These are phyloP conservation scores for Harrya chromipes DNA, from an alignment of 768 basidiomycete genomes.

Conservation along the genomic window DNA sequence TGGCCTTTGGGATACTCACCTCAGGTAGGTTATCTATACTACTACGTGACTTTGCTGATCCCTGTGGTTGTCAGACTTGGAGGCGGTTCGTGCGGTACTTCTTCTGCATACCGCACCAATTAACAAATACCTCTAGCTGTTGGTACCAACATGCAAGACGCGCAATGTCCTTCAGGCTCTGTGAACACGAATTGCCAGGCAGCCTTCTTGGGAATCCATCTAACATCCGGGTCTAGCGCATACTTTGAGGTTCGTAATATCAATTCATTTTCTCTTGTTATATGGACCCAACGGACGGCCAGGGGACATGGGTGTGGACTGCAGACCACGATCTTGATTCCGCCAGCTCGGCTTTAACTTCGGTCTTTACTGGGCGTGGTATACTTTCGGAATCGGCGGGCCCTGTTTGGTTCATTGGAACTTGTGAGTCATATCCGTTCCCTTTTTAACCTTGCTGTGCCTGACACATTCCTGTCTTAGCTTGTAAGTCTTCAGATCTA, in stretches of 20 bases:
- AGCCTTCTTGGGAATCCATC: conserved; percentile 63
- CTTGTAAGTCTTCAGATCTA: conserved; percentile 16
- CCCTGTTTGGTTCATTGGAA: conserved; percentile 81
- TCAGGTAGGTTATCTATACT: conserved; percentile 23
- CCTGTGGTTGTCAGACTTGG: conserved; percentile 18
- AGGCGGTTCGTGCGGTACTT: conserved; percentile 17
- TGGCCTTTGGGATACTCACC: conserved; percentile 49
- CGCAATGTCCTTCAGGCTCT: conserved; percentile 42
- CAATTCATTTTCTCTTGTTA: not conserved
- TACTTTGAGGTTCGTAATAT: conserved; percentile 54
- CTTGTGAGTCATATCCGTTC: conserved; percentile 30
- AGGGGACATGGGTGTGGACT: conserved; percentile 79
- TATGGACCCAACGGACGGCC: not conserved
- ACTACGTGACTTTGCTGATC: not conserved
- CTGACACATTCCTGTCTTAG: conserved; percentile 7
- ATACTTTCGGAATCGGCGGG: conserved; percentile 71
- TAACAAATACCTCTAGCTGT: conserved; percentile 33
- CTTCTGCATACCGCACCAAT: not conserved
- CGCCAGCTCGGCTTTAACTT: conserved; percentile 46
- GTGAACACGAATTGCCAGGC: conserved; percentile 49
- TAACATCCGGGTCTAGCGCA: conserved; percentile 51
- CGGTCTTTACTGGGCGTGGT: conserved; percentile 65
- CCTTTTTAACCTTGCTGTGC: not conserved
- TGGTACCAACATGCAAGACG: conserved; percentile 51
- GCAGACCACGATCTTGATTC: conserved; percentile 67